Evolutionary conservation across 495 filamentous ascomycete genomes (phyloP).

Genomic region (Aspergillus affinis): DNA sequence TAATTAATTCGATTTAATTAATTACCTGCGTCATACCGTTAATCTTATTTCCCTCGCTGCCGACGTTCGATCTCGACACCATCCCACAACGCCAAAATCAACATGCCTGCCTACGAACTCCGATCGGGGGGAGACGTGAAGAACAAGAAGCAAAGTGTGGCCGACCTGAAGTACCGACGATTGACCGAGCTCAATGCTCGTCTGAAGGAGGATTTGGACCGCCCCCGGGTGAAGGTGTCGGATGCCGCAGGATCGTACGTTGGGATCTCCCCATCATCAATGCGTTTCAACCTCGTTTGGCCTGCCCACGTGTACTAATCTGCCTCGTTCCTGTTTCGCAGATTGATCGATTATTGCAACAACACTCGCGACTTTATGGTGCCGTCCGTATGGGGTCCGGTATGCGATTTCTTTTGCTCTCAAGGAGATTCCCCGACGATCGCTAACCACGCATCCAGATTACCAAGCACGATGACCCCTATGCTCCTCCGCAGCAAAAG

Average conservation of each 20-base stretch:
- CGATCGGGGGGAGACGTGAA: conserved; percentile 66
- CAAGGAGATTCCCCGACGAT: conserved; percentile 2
- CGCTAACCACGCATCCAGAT: conserved; percentile 46
- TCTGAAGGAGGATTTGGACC: conserved; percentile 89
- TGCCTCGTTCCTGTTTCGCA: conserved; percentile 35
- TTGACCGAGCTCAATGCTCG: conserved; percentile 95
- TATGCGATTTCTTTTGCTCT: conserved; percentile 46
- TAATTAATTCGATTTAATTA: conserved; percentile 6
- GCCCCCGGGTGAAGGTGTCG: conserved; percentile 91
- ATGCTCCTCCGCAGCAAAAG: conserved; percentile 85
- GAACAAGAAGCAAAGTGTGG: conserved; percentile 99
- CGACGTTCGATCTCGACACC: neutral
- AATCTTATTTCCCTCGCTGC: neutral
- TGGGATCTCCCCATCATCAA: conserved; percentile 10
- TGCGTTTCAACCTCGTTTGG: conserved; percentile 7
- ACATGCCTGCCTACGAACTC: conserved; percentile 56
- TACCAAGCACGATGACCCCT: conserved; percentile 92
- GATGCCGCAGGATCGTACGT: conserved; percentile 90
- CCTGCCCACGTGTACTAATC: conserved; percentile 21
- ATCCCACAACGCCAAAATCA: conserved; percentile 11
- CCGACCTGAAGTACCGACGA: conserved; percentile 92
- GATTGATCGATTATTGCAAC: conserved; percentile 94
- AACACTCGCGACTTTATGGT: conserved; percentile 99
- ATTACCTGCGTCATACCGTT: neutral
- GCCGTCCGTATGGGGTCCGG: conserved; percentile 90